Conservation (phyloP, 352 stramenopile species). For the Pythium insidiosum region DNA sequence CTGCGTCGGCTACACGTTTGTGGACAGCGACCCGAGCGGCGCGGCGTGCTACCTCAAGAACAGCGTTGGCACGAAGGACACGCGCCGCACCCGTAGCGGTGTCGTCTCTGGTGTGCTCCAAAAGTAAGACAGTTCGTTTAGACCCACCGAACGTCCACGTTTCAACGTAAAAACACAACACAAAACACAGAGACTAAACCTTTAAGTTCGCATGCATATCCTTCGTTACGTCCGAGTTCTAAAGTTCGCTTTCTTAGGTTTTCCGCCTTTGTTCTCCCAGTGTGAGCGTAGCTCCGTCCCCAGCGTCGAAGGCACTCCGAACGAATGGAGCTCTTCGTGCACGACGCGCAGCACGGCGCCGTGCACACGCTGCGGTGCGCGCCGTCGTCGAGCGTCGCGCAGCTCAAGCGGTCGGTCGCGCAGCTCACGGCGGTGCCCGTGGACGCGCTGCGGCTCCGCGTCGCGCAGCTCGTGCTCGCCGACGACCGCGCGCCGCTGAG, state of each 20-base stretch:
- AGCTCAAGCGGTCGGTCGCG: constrained; percentile 15
- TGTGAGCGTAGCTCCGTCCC: too few species aligned
- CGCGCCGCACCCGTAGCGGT: constrained; percentile 6
- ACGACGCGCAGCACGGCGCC: constrained; percentile 11
- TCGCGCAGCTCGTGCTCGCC: constrained; percentile 10
- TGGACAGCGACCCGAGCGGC: constrained; percentile 25
- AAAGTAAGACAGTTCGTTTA: too few species aligned
- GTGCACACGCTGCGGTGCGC: constrained; percentile 4
- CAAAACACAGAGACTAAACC: too few species aligned
- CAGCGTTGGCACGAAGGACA: constrained; percentile 1
- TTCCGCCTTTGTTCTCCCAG: too few species aligned
- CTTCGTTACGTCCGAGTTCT: too few species aligned
- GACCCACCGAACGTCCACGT: too few species aligned
- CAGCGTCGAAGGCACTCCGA: not conserved
- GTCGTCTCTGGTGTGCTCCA: constrained; percentile 12
- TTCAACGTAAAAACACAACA: too few species aligned
- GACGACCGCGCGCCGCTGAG: constrained; percentile 13
- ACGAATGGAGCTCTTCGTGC: constrained; percentile 23
- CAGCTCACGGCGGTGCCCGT: constrained; percentile 11
- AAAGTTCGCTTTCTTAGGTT: too few species aligned
- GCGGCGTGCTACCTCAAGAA: constrained; percentile 26
- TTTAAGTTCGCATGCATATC: too few species aligned
- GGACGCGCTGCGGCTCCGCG: constrained; percentile 14
- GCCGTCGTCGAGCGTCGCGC: constrained; percentile 1
- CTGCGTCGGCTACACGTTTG: constrained; percentile 29